Evolutionary conservation across 306 rosid genomes (phyloP), one percentile per base, ranked within the genome.

Genomic region (Vigna reflexopilosa): DNA sequence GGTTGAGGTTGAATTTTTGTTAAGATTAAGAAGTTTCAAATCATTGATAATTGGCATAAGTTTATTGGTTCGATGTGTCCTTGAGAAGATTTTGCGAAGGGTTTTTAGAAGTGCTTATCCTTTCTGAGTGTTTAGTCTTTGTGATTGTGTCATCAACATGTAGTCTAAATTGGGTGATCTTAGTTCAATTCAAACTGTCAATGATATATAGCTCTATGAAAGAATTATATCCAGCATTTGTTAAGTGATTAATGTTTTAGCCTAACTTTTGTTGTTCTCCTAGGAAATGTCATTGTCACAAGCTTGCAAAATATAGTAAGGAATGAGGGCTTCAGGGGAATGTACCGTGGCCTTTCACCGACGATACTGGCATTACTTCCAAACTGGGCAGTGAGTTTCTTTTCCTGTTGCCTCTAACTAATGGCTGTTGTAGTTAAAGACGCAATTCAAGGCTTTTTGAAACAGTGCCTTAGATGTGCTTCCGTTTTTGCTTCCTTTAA

Each of bases 261-360:
- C 62, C 82, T 76, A 68, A 72, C 26, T 30, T 48, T 48, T 86
- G 65, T 44, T 59, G 19, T 75, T 48, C 73, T 77, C 82, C 78
- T 83, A 93, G 97, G 98, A 80, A 93, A 96, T 85, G 70, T 95
- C 61, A 95, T 95, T 74, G 9, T 93, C 80, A 69, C 89, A 12
- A 88, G 98, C 82, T 84, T 95, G 83, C 82, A 82, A 80, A 73
- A 93, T 78, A 91, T 95, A 77, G 64, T 91, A 71, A 90, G 82
- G 85, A 83, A 87, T 4, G 98, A 95, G 81, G 99, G 99, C 80
- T 76, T 93, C 71, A 84, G 83, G 88, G 99, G 99, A 75, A 22
- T 95, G 93, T 95, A 93, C 83, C 93, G 96, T 48, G 98, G 98
- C 73, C 98, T 95, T 82, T 90, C 98, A 47, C 98, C 98, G 28